Conservation (phyloP, 768 basidiomycete genomes). For the Lactifluus subvellereus region DNA sequence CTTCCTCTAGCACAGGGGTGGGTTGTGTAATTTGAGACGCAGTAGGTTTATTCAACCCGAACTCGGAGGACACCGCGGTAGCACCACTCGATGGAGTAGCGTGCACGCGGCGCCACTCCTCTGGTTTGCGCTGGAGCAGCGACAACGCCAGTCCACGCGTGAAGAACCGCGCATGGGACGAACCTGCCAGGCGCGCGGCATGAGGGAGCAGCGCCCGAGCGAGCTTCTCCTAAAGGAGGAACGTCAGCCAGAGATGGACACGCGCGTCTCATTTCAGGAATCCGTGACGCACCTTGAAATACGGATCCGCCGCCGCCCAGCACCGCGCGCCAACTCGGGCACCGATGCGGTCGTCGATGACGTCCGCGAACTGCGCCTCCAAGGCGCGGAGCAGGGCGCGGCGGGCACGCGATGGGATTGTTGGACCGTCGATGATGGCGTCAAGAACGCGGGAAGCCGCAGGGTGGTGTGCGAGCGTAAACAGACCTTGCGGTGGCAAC, state of each 20-base stretch:
- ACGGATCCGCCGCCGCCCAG: slow-evolving; percentile 89
- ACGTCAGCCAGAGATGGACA: background rate
- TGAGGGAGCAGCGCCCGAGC: slow-evolving; percentile 71
- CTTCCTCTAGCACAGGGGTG: background rate
- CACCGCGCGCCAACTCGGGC: slow-evolving; percentile 87
- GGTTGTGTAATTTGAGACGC: background rate
- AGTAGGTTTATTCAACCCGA: background rate
- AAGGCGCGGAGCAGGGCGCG: slow-evolving; percentile 68
- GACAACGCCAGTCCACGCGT: slow-evolving; percentile 71
- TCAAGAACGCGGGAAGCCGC: slow-evolving; percentile 79
- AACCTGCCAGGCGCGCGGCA: slow-evolving; percentile 65
- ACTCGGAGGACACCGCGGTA: background rate
- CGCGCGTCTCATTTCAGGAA: background rate
- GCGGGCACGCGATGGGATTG: slow-evolving; percentile 58
- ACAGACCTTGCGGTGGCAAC: slow-evolving; percentile 52
- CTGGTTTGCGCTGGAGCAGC: slow-evolving; percentile 68
- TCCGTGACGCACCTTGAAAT: slow-evolving; percentile 61
- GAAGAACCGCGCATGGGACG: slow-evolving; percentile 86
- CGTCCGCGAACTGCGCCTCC: slow-evolving; percentile 68
- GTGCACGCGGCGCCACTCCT: slow-evolving; percentile 80
- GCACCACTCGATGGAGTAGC: slow-evolving; percentile 29
- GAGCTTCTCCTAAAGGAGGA: slow-evolving; percentile 71
- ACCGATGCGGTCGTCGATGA: slow-evolving; percentile 88
- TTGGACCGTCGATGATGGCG: slow-evolving; percentile 60
- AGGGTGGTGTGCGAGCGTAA: slow-evolving; percentile 55